Conservation (phyloP, 1,284 basidiomycete species). For the Megacollybia platyphylla region DNA sequence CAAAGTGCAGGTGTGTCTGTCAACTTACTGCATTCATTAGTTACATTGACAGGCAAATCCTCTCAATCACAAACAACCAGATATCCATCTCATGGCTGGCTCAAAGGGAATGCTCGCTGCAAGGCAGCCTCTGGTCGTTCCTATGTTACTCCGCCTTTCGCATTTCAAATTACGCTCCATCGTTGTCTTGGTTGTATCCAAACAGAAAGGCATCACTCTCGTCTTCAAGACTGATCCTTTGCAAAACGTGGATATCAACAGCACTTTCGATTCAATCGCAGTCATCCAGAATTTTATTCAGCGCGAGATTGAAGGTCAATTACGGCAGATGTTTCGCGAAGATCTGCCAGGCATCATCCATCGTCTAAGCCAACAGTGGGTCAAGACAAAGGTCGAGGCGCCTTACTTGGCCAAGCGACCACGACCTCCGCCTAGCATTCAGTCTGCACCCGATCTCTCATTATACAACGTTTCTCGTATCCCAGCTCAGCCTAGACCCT, state of each 20-base stretch:
- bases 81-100: constrained; percentile 65
- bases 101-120: constrained; percentile 83
- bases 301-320: constrained; percentile 91
- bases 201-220: constrained; percentile 94
- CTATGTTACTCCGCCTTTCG: constrained; percentile 96
- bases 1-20: constrained; percentile 74
- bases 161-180: constrained; percentile 91
- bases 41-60: constrained; percentile 70
- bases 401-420: constrained; percentile 43
- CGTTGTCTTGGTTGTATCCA: constrained; percentile 94
- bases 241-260: constrained; percentile 95
- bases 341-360: constrained; percentile 97
- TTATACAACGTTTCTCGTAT: constrained; percentile 10
- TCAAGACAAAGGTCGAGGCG: constrained; percentile 75
- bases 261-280: constrained; percentile 95
- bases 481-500: background rate
- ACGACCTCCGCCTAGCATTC: background rate
- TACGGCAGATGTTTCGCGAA: constrained; percentile 96
- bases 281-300: constrained; percentile 97
- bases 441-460: constrained; percentile 6
- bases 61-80: constrained; percentile 80
- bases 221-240: constrained; percentile 99
- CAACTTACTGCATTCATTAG: background rate
- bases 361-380: constrained; percentile 89
- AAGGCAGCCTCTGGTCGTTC: constrained; percentile 87